A percentile compares a stretch with the other conserved stretches of the same genome.
phyloP scores from a whole-genome alignment of 2,329 filamentous ascomycete species.

The Venturia carpophila region DNA sequence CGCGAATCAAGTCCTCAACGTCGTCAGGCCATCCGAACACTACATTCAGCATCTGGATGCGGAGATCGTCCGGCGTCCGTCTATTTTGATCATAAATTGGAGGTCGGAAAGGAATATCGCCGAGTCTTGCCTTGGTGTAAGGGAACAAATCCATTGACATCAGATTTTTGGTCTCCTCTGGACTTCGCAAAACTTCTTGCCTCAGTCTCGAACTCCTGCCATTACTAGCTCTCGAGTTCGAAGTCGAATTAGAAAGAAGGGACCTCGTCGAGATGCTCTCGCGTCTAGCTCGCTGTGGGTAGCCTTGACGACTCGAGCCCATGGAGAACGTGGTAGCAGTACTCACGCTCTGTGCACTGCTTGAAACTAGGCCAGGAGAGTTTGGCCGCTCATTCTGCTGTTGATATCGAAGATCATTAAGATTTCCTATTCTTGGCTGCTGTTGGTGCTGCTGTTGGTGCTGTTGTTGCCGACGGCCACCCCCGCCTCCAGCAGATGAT shows the following conservation, averaged over 20 bases:
- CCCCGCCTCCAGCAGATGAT: constrained; percentile 15
- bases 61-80: constrained; percentile 59
- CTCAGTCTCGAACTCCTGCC: constrained; percentile 59
- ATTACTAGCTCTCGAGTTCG: neutral
- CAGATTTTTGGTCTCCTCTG: constrained; percentile 55
- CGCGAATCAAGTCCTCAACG: constrained; percentile 69
- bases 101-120: constrained; percentile 73
- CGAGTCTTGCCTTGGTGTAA: constrained; percentile 70
- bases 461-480: neutral
- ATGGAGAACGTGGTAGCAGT: constrained; percentile 33
- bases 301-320: constrained; percentile 23
- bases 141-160: constrained; percentile 72
- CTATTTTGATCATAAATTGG: constrained; percentile 44
- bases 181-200: constrained; percentile 72
- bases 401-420: constrained; percentile 1
- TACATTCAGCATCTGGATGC: constrained; percentile 82
- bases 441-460: neutral
- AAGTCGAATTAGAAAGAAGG: constrained; percentile 22
- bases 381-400: constrained; percentile 13
- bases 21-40: constrained; percentile 95
- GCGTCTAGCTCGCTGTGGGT: constrained; percentile 21
- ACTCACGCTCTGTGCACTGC: constrained; percentile 27
- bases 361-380: constrained; percentile 18
- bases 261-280: constrained; percentile 40
- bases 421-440: constrained; percentile 1